Percentiles rank a stretch among this genome's conserved stretches.
These are phyloP conservation scores for Hymenoscyphus albidus DNA, from an alignment of 2,329 filamentous ascomycete species.

Conservation along the genomic window DNA sequence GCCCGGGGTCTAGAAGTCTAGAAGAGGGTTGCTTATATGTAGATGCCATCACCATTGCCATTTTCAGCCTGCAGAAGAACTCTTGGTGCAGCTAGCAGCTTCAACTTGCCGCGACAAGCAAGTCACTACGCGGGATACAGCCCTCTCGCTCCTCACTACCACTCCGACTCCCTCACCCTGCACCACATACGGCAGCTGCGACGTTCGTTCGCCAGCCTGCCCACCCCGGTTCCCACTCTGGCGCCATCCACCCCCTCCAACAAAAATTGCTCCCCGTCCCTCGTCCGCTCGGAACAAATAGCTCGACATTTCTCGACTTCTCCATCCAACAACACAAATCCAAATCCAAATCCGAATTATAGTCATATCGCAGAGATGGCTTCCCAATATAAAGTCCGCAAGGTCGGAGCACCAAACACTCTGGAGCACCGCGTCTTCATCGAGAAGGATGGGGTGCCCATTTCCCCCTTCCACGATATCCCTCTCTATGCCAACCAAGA, in stretches of 20 bases:
- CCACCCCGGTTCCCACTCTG: conserved; percentile 20
- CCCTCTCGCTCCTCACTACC: background rate
- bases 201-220: conserved; percentile 12
- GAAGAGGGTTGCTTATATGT: conserved; percentile 6
- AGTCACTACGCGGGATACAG: background rate
- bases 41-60: conserved; percentile 6
- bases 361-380: conserved; percentile 33
- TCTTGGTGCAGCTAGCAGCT: conserved; percentile 1
- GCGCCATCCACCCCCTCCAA: conserved; percentile 20
- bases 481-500: conserved; percentile 96
- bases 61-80: conserved; percentile 18
- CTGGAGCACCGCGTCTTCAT: conserved; percentile 96
- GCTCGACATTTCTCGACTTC: conserved; percentile 44
- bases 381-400: conserved; percentile 69
- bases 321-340: conserved; percentile 13
- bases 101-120: conserved; percentile 4
- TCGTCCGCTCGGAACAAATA: conserved; percentile 37
- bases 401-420: conserved; percentile 86
- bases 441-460: conserved; percentile 90
- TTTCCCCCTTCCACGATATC: conserved; percentile 98
- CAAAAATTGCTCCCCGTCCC: conserved; percentile 23
- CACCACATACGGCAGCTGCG: conserved; percentile 12
- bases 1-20: background rate
- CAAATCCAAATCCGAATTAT: background rate
- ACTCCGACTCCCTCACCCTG: background rate